Evolutionary conservation across 2,329 filamentous ascomycete genomes (phyloP), one percentile per base, ranked within the genome.

Genomic region (Penicillium sp.): DNA sequence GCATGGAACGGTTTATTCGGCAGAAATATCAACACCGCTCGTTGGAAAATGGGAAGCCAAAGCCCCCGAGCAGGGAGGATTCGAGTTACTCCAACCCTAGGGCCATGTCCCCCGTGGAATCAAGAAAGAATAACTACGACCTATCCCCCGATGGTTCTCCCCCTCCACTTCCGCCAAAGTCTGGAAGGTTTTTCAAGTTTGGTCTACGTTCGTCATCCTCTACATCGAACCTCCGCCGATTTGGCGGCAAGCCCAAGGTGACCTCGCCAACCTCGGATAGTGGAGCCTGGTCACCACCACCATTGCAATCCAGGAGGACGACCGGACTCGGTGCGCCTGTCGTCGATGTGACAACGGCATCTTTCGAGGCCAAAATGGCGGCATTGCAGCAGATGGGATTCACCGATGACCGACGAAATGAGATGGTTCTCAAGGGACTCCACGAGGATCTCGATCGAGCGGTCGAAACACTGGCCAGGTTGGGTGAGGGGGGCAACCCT

Each of bases 1-100:
- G 90, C 29, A 94, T 99, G 89, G 94, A 99, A 76, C 85, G 91
- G 59, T 97, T 93, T 74, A 96, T 99, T 65, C 84, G 93, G 59
- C 88, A 93, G 70, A 99, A 99, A 75, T 99, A 99, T 75, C 87
- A 92, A 71, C 87, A 87, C 66, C 79, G 82, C 57, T 76, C 80
- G 15, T 80, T 84, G 62, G 77, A 79, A 57, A 73, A 78, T 64
- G 76, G 73, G 43, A 76, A 71, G 64, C 77, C 71, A 34, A 76
- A 76, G 59, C 76, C 76, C 19, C 75, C 71, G 49, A 80, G 79
- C 62, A 76, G 81, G 67, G 77, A 84, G 60, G 80, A 85, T 65
- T 81, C 84, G 7, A 83, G 82, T 56, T 84, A 84, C 61, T 82
- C 79, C 48, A 74, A 72, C 46, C 45, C 23, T 29, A 55, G 58